Percentiles rank a stretch among this genome's conserved stretches.
Conservation (phyloP, 495 filamentous ascomycete species). For the Trypethelium eluteriae region DNA sequence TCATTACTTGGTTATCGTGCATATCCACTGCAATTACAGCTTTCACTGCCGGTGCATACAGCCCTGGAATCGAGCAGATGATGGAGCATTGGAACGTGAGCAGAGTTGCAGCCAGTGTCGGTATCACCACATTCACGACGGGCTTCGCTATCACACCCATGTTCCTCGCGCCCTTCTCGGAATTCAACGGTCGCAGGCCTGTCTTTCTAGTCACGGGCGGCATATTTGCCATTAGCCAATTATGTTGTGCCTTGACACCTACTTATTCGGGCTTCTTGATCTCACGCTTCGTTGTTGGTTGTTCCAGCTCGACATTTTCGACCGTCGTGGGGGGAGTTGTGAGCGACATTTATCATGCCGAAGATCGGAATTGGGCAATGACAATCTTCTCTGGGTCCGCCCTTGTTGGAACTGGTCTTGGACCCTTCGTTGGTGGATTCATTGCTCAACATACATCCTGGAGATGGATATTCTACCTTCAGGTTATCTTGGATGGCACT, state of each 20-base stretch:
- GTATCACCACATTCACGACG: slow-evolving; percentile 72
- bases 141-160: slow-evolving; percentile 86
- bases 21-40: slow-evolving; percentile 68
- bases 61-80: slow-evolving; percentile 57
- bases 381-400: slow-evolving; percentile 70
- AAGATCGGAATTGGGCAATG: slow-evolving; percentile 85
- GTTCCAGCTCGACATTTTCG: slow-evolving; percentile 70
- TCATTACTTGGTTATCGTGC: slow-evolving; percentile 70
- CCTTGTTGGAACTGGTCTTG: slow-evolving; percentile 72
- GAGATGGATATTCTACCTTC: slow-evolving; percentile 89
- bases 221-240: slow-evolving; percentile 60
- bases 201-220: slow-evolving; percentile 70
- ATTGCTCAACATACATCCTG: slow-evolving; percentile 62
- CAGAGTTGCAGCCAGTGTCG: slow-evolving; percentile 57
- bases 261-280: slow-evolving; percentile 66
- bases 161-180: slow-evolving; percentile 82
- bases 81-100: slow-evolving; percentile 54
- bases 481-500: slow-evolving; percentile 60
- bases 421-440: slow-evolving; percentile 63
- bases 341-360: slow-evolving; percentile 73
- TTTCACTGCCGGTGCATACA: slow-evolving; percentile 76
- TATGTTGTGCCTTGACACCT: slow-evolving; percentile 67
- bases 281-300: slow-evolving; percentile 68
- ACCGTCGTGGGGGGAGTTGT: slow-evolving; percentile 93
- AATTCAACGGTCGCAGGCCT: slow-evolving; percentile 72